phyloP scores from a whole-genome alignment of 352 stramenopile species.

The Phytophthora lateralis region DNA sequence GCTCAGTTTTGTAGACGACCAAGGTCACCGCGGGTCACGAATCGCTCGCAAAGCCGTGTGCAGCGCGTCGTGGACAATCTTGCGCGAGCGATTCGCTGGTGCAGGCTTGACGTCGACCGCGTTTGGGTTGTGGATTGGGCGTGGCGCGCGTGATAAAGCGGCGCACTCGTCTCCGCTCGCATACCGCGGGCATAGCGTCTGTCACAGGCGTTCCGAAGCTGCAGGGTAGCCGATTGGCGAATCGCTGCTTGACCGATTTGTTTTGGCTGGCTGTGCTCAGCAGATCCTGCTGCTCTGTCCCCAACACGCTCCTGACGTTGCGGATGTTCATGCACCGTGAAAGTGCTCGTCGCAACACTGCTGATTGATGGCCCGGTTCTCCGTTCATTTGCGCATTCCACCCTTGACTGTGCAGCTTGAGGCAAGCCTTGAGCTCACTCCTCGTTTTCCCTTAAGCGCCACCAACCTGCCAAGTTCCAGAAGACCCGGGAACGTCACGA shows the following conservation, averaged over 20 bases:
- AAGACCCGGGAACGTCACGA: constrained; percentile 13
- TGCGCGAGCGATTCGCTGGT: constrained; percentile 13
- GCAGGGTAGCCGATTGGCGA: constrained; percentile 18
- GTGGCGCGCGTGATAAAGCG: background rate
- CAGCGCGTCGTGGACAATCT: constrained; percentile 8
- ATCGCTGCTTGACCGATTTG: constrained; percentile 8
- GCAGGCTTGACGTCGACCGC: constrained; percentile 7
- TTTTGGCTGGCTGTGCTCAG: constrained; percentile 28
- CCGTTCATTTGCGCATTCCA: background rate
- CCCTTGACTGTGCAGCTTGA: background rate
- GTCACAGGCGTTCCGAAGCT: constrained; percentile 12
- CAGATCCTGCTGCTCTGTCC: constrained; percentile 8
- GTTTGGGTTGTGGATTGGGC: constrained; percentile 15
- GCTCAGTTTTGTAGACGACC: constrained; percentile 13
- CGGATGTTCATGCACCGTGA: no score
- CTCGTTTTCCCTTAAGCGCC: constrained; percentile 17
- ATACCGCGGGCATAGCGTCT: constrained; percentile 2
- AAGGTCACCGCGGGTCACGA: background rate
- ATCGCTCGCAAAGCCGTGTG: constrained; percentile 9
- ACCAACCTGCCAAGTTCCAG: constrained; percentile 6
- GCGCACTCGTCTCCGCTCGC: constrained; percentile 5
- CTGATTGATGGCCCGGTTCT: constrained; percentile 1
- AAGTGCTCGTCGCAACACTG: no score
- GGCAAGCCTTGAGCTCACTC: constrained; percentile 33
- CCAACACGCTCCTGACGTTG: no score